A percentile compares a stretch with the other conserved stretches of the same genome.
These are phyloP conservation scores for Aspergillus proliferans DNA, from an alignment of 2,329 filamentous ascomycete species.

Conservation along the genomic window DNA sequence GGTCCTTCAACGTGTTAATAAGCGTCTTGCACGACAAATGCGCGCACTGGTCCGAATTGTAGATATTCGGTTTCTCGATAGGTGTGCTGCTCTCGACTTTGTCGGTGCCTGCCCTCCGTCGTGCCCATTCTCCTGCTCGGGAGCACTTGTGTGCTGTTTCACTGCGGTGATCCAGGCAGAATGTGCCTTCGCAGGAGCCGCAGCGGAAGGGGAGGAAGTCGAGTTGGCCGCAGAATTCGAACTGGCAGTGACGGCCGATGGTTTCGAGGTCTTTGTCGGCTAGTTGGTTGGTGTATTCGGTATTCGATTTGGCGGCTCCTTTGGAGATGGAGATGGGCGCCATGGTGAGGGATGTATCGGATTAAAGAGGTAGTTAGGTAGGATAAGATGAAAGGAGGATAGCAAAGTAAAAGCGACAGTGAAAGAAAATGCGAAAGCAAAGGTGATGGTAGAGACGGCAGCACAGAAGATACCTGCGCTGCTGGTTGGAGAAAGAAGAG, in stretches of 20 bases:
- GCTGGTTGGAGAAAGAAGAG: too few species aligned
- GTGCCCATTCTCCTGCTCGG: constrained; percentile 57
- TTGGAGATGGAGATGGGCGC: constrained; percentile 20
- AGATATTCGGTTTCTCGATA: constrained; percentile 48
- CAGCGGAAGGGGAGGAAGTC: constrained; percentile 95
- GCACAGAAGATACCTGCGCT: neutral
- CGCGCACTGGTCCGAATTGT: constrained; percentile 49
- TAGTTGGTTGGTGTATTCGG: constrained; percentile 27
- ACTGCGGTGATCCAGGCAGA: constrained; percentile 87
- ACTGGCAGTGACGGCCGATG: constrained; percentile 86
- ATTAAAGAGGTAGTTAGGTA: neutral
- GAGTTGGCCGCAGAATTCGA: constrained; percentile 84
- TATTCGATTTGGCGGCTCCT: constrained; percentile 8
- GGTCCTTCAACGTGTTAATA: constrained; percentile 46
- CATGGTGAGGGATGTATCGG: constrained; percentile 10
- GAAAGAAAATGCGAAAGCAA: neutral
- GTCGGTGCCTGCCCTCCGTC: constrained; percentile 31
- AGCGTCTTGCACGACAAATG: constrained; percentile 46
- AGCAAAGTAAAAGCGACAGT: neutral
- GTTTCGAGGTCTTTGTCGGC: constrained; percentile 69
- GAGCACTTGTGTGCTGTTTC: constrained; percentile 71
- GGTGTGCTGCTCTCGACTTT: constrained; percentile 23
- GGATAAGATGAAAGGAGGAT: neutral
- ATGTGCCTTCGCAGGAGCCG: constrained; percentile 77
- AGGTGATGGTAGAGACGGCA: neutral